phyloP scores from a whole-genome alignment of 2,329 filamentous ascomycete genomes.

The Calonectria fujianensis region DNA sequence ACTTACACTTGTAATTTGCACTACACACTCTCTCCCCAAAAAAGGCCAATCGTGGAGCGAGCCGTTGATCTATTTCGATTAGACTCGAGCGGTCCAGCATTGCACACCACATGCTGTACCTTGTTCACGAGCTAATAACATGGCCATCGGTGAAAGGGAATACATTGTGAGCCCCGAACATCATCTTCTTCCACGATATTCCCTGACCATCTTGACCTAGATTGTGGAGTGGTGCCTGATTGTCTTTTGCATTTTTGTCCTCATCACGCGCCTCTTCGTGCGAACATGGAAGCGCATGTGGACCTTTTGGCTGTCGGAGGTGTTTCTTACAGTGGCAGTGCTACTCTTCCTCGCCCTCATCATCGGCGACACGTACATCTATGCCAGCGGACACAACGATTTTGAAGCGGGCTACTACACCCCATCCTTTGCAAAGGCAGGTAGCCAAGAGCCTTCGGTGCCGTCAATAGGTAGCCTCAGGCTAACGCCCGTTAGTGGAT shows the following conservation, averaged over 20 bases:
- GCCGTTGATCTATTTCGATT: not conserved
- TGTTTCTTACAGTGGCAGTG: not conserved
- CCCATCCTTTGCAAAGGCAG: not conserved
- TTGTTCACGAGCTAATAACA: not conserved
- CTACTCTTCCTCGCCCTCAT: constrained; percentile 22
- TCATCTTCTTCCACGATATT: not conserved
- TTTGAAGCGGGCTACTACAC: not conserved
- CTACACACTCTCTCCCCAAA: not conserved
- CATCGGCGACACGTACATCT: constrained; percentile 15
- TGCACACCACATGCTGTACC: not conserved
- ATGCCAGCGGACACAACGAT: not conserved
- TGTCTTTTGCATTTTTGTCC: not conserved
- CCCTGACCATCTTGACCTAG: not conserved
- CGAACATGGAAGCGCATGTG: constrained; percentile 15
- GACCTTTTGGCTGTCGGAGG: constrained; percentile 22
- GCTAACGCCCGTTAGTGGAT: constrained; percentile 4
- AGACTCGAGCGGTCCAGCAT: not conserved
- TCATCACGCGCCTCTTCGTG: constrained; percentile 2
- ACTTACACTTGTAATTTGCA: not conserved
- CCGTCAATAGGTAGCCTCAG: not conserved
- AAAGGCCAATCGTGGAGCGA: not conserved
- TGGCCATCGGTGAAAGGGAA: constrained; percentile 1
- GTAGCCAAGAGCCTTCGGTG: not conserved
- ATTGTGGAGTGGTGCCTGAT: constrained; percentile 23
- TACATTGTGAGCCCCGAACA: not conserved